A percentile compares a stretch with the other conserved stretches of the same genome.
phyloP scores from a whole-genome alignment of 2,329 filamentous ascomycete genomes.

The Aspergillus alliaceus region DNA sequence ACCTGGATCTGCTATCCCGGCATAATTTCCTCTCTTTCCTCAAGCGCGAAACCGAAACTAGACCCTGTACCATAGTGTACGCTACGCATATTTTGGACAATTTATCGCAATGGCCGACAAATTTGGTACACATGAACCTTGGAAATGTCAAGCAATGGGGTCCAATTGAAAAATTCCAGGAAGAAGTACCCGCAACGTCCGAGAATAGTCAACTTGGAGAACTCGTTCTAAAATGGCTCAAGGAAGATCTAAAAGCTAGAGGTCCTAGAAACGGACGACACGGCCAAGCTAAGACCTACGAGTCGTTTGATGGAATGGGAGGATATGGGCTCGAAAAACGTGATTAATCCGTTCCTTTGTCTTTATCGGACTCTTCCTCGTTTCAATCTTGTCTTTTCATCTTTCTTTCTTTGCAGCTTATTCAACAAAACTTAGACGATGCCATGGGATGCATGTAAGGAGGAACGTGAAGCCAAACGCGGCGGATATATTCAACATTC shows the following conservation, averaged over 20 bases:
- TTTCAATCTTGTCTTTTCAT: neutral
- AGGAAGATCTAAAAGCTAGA: constrained; percentile 73
- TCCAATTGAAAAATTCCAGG: constrained; percentile 67
- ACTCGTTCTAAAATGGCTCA: constrained; percentile 84
- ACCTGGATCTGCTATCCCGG: constrained; percentile 83
- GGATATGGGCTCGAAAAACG: constrained; percentile 62
- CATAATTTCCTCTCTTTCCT: constrained; percentile 84
- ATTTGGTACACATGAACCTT: constrained; percentile 92
- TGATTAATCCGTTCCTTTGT: constrained; percentile 7
- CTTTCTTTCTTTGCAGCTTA: constrained; percentile 8
- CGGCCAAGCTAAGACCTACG: constrained; percentile 52
- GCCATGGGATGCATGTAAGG: constrained; percentile 16
- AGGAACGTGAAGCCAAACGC: constrained; percentile 20
- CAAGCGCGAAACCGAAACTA: constrained; percentile 77
- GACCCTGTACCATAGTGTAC: constrained; percentile 90
- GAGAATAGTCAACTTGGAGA: constrained; percentile 86
- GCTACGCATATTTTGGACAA: constrained; percentile 98
- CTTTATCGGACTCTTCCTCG: neutral
- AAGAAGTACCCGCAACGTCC: constrained; percentile 50
- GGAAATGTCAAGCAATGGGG: constrained; percentile 88
- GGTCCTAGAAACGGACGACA: constrained; percentile 70
- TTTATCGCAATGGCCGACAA: constrained; percentile 88
- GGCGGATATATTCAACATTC: constrained; percentile 30
- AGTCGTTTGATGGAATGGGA: constrained; percentile 58
- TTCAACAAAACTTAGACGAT: constrained; percentile 29